Evolutionary conservation across 2,329 filamentous ascomycete genomes (phyloP), one percentile per base, ranked within the genome.

Genomic region (Bimuria novae-zelandiae): DNA sequence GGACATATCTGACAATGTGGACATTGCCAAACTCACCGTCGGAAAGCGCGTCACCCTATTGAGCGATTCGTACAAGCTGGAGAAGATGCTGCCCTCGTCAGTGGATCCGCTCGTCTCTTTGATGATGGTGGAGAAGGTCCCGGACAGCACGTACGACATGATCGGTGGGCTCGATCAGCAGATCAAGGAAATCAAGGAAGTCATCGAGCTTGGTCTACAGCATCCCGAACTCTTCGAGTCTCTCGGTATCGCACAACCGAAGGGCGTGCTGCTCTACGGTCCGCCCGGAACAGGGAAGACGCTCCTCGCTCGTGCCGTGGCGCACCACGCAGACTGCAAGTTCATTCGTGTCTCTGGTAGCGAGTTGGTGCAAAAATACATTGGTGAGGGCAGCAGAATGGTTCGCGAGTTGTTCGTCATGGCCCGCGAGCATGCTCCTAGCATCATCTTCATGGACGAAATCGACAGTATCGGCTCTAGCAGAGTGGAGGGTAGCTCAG

Each of bases 61-160:
- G 53, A 97, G 92, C 68, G 94, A 99, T 76, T 93, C 90, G 62
- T 99, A 99, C 84, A 97, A 97, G 79, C 88, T 99, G 68, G 94
- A 97, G 74, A 97, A 97, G 82, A 95, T 97, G 80, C 86, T 99
- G 8, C 94, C 94, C 17, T 97, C 94, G 50, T 99, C 94, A 17
- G 94, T 99, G 72, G 94, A 99, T 72, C 94, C 94, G 32, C 89
- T 99, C 53, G 94, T 99, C 52, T 99, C 94, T 30, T 89, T 99
- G 74, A 99, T 99, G 94, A 99, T 99, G 94, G 94, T 99, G 47
- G 94, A 99, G 75, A 99, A 99, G 83, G 94, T 99, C 14, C 94
- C 94, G 14, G 94, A 99, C 82, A 97, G 92, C 80, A 99, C 94
- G 73, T 99, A 99, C 82, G 94, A 99, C 79, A 99, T 99, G 94